Conservation (phyloP, 1,284 basidiomycete species). For the Pseudozyma pruni region DNA sequence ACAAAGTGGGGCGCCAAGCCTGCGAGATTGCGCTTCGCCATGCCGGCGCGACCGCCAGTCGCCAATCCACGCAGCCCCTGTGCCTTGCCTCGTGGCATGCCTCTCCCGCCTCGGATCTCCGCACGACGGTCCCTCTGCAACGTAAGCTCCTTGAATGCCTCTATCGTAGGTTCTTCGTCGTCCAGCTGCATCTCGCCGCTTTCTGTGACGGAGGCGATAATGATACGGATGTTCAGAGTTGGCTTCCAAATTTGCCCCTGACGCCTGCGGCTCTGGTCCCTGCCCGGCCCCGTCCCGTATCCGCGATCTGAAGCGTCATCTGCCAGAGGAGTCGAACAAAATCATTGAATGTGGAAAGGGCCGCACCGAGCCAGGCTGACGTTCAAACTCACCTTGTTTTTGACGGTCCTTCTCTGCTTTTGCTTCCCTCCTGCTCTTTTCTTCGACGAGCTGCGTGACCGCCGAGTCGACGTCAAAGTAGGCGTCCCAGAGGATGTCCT, state of each 20-base stretch:
- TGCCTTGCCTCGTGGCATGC: constrained; percentile 25
- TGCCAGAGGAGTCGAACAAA: constrained; percentile 12
- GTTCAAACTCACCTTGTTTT: constrained; percentile 47
- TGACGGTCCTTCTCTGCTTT: constrained; percentile 50
- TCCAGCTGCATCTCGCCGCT: constrained; percentile 25
- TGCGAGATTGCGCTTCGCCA: constrained; percentile 50
- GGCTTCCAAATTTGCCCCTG: not conserved
- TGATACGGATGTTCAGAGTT: constrained; percentile 19
- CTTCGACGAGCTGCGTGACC: constrained; percentile 74
- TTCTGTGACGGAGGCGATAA: constrained; percentile 16
- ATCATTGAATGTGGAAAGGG: constrained; percentile 18
- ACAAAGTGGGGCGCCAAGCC: constrained; percentile 39
- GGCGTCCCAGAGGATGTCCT: constrained; percentile 85
- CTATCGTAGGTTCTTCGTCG: constrained; percentile 64
- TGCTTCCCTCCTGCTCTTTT: constrained; percentile 52
- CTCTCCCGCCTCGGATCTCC: constrained; percentile 33
- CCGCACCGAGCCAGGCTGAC: constrained; percentile 20
- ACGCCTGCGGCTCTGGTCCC: constrained; percentile 4
- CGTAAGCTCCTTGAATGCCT: constrained; percentile 73
- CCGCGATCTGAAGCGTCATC: constrained; percentile 3
- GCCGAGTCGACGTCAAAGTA: constrained; percentile 87
- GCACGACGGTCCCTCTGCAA: constrained; percentile 30
- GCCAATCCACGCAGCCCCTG: constrained; percentile 42
- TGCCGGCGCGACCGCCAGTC: constrained; percentile 43
- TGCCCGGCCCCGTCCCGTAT: constrained; percentile 22